Conservation (phyloP, 768 basidiomycete species). For the Macrolepiota albuminosa region DNA sequence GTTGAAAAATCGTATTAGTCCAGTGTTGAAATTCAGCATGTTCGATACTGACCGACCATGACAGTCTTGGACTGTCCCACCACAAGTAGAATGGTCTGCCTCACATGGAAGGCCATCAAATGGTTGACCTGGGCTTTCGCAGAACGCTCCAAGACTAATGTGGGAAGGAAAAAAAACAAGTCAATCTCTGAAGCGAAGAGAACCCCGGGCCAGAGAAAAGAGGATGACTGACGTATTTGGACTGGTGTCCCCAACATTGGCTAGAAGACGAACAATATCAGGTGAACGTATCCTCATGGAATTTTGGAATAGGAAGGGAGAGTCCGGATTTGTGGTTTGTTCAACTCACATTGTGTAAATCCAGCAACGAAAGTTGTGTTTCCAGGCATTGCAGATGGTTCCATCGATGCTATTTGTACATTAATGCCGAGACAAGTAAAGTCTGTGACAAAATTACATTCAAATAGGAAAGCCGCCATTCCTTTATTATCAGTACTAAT, state of each 20-base stretch:
- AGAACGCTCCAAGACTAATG: constrained; percentile 62
- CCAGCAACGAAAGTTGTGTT: constrained; percentile 69
- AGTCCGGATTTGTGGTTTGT: not conserved
- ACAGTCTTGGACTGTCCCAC: constrained; percentile 61
- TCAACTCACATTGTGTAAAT: constrained; percentile 59
- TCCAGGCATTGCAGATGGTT: constrained; percentile 65
- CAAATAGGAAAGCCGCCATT: constrained; percentile 79
- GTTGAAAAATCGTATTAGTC: not conserved
- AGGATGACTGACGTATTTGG: constrained; percentile 63
- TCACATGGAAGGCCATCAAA: constrained; percentile 68
- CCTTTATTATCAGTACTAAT: constrained; percentile 82
- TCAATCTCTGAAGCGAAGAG: constrained; percentile 2
- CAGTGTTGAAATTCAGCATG: not conserved
- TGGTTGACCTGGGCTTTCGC: constrained; percentile 67
- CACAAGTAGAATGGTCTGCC: constrained; percentile 71
- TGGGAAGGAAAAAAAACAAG: not conserved
- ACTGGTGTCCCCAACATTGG: constrained; percentile 78
- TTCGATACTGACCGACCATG: constrained; percentile 51
- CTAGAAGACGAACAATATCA: constrained; percentile 27
- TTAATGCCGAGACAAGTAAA: constrained; percentile 2
- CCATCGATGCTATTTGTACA: constrained; percentile 44
- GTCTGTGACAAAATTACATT: constrained; percentile 36
- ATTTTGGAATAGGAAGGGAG: not conserved
- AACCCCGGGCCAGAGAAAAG: constrained; percentile 1
- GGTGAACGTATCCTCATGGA: constrained; percentile 1